Conservation (phyloP, 139 green algal genomes). For the Yamagishiella unicocca region DNA sequence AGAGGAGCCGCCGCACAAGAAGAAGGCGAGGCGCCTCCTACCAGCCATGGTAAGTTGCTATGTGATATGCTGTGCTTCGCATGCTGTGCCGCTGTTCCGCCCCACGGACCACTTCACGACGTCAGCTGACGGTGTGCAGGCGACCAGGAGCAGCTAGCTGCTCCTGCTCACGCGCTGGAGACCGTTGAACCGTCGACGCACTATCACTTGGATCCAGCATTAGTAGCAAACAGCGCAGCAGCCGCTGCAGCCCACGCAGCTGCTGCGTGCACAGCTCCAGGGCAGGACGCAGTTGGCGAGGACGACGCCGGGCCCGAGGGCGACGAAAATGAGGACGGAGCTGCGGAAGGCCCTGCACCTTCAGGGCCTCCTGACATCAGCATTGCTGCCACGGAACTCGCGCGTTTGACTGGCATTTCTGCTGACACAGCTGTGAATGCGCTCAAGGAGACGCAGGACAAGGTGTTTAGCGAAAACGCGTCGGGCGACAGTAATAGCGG, state of each 20-base stretch:
- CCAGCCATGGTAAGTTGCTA: too few species aligned
- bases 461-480: neutral
- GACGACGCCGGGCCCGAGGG: neutral
- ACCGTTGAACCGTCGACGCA: neutral
- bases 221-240: neutral
- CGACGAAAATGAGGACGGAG: neutral
- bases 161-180: neutral
- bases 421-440: neutral
- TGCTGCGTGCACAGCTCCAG: neutral
- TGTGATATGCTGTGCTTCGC: too few species aligned
- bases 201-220: neutral
- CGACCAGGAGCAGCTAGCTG: neutral
- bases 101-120: neutral
- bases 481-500: neutral
- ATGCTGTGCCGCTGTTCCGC: too few species aligned
- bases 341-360: neutral
- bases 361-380: conserved; percentile 13
- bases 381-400: neutral
- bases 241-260: neutral
- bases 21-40: too few species aligned
- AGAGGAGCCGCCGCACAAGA: too few species aligned
- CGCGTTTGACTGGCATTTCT: neutral
- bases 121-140: neutral
- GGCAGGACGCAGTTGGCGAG: neutral
- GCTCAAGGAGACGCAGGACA: conserved; percentile 15